Conservation (phyloP, 202 grass and related monocot species). For the Panicum hallii region DNA sequence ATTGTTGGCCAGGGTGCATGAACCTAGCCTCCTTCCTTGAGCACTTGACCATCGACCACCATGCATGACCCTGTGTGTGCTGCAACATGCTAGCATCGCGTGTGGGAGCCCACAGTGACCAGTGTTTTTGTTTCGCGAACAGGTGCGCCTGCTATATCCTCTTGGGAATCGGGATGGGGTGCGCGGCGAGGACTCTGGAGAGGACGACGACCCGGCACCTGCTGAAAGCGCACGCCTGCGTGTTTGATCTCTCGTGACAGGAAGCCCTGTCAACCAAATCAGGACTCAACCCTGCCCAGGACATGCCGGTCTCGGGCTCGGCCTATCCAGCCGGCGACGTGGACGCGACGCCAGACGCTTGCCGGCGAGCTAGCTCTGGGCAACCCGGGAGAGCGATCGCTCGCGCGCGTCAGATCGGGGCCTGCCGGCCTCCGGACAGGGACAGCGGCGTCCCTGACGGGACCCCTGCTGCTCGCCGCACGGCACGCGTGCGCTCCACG, state of each 20-base stretch:
- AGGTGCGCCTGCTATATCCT: neutral
- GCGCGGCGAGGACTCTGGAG: neutral
- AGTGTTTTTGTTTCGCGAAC: constrained; percentile 26
- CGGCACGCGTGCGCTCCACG: constrained; percentile 1
- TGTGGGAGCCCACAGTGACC: constrained; percentile 7
- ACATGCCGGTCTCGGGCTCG: neutral
- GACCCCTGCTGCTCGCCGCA: constrained; percentile 36
- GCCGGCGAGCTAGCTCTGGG: neutral
- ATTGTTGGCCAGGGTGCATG: neutral
- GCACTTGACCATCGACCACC: too few species aligned
- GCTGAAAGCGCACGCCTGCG: constrained; percentile 24
- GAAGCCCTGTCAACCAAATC: constrained; percentile 5
- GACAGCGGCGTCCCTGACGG: constrained; percentile 28
- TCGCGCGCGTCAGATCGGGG: neutral
- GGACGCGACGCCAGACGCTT: constrained; percentile 40
- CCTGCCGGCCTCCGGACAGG: constrained; percentile 45
- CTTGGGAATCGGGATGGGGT: neutral
- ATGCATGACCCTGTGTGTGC: constrained; percentile 2
- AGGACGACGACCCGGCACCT: neutral
- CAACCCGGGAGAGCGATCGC: neutral
- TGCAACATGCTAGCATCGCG: neutral
- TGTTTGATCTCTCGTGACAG: neutral
- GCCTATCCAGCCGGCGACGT: neutral
- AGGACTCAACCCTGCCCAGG: neutral
- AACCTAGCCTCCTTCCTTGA: neutral